phyloP scores from a whole-genome alignment of 2,329 filamentous ascomycete genomes.

The Aspergillus carbonarius region DNA sequence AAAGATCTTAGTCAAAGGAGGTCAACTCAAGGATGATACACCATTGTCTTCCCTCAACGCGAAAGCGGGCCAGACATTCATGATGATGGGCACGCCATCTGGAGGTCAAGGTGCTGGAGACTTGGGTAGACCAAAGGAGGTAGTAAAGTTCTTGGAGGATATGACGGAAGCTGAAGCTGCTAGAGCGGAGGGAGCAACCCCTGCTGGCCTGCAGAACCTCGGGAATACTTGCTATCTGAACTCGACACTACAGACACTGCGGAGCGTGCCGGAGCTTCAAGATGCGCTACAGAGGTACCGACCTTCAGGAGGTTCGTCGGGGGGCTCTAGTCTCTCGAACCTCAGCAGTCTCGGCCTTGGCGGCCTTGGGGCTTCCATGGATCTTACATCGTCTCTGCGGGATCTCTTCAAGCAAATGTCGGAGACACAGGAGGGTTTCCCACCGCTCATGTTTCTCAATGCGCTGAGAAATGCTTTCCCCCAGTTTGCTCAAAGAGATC shows the following conservation, averaged over 20 bases:
- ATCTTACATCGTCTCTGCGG: conserved; percentile 74
- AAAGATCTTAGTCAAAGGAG: conserved; percentile 92
- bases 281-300: conserved; percentile 68
- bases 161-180: conserved; percentile 95
- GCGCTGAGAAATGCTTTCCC: conserved; percentile 78
- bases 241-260: conserved; percentile 89
- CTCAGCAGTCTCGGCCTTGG: conserved; percentile 57
- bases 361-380: conserved; percentile 60
- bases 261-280: conserved; percentile 87
- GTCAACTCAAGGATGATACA: conserved; percentile 93
- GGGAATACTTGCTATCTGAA: conserved; percentile 99
- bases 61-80: conserved; percentile 82
- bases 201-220: conserved; percentile 84
- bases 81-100: conserved; percentile 93
- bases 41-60: conserved; percentile 79
- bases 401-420: conserved; percentile 87
- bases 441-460: conserved; percentile 78
- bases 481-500: conserved; percentile 88
- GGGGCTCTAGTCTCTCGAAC: conserved; percentile 40
- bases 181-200: conserved; percentile 76
- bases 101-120: conserved; percentile 59
- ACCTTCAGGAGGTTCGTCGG: conserved; percentile 33
- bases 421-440: conserved; percentile 82
- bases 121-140: conserved; percentile 70
- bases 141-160: conserved; percentile 88